Base-by-base conservation (phyloP, 208 protist genomes). In the Kentomonas sorsogonicus region DNA sequence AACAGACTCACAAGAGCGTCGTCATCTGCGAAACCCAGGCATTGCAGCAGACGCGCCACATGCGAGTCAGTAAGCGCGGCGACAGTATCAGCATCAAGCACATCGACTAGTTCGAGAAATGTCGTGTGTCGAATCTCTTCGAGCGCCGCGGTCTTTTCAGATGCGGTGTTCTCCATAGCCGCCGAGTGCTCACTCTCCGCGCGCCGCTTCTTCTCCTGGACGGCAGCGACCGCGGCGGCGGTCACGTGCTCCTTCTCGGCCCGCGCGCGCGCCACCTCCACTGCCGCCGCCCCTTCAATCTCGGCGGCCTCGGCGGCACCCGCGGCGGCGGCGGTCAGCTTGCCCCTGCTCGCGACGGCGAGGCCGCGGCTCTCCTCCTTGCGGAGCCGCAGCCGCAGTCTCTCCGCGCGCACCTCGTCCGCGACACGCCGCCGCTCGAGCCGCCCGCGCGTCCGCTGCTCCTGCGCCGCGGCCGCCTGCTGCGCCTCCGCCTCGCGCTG, bases 401-500 rank as follows among this genome's bases (percentile, higher is more conserved):
- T 66, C 74, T 98, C 97, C 54, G 88, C 95, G 20, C 77, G 70
- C 36, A 94, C 82, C 66, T 97, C 89, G 64, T 97, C 93, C 34
- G 63, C 48, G 77, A 98, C 97, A 46, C 86, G 85, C 74, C 96
- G 92, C 16, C 81, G 72, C 51, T 98, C 95, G 26, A 98, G 83
- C 43, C 71, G 53, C 40, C 91, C 95, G 45, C 66, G 66, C 26
- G 96, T 90, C 71, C 86, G 75, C 79, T 98, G 95, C 72, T 98
- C 96, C 1, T 80, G 66, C 7, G 78, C 77, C 46, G 80, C 70
- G 36, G 96, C 94, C 53, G 96, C 74, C 65, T 98, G 94, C 60
- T 86, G 72, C 30, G 96, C 94, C 40, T 80, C 69, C 11, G 85
- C 83, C 75, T 98, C 92, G 76, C 98, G 95, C 15, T 91, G 91